These are phyloP conservation scores for Anacardium occidentale DNA, from an alignment of 345 rosid genomes.

Conservation along the genomic window DNA sequence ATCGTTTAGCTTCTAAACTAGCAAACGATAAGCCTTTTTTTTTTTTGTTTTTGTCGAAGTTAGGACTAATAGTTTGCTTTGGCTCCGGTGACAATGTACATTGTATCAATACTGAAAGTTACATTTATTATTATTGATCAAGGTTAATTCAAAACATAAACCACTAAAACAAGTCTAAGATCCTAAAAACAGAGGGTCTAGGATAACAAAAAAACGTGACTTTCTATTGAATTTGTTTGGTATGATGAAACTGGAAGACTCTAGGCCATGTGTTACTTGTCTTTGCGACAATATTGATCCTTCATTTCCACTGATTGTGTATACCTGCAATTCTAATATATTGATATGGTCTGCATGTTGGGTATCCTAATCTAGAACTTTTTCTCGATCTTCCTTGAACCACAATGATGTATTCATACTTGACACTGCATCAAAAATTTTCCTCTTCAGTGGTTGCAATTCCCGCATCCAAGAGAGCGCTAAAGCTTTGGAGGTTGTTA, in stretches of 20 bases:
- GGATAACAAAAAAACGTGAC: no score
- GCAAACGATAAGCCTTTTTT: neutral
- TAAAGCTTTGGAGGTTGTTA: constrained; percentile 82
- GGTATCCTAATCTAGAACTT: constrained; percentile 18
- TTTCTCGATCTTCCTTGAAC: constrained; percentile 77
- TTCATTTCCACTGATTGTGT: no score
- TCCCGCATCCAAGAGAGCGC: constrained; percentile 85
- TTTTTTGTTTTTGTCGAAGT: no score
- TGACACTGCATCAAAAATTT: constrained; percentile 80
- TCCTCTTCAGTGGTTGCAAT: constrained; percentile 81
- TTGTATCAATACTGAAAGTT: no score
- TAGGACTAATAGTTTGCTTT: no score
- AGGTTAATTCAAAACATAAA: no score
- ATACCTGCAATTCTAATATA: neutral
- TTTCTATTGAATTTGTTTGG: no score
- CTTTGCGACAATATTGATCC: neutral
- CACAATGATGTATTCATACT: constrained; percentile 76
- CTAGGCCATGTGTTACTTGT: neutral
- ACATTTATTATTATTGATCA: no score
- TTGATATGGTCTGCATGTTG: constrained; percentile 15
- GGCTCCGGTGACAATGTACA: no score
- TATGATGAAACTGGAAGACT: neutral
- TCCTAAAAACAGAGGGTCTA: no score
- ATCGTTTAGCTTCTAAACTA: neutral
- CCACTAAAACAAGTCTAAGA: no score